Evolutionary conservation across 2,329 filamentous ascomycete species (phyloP), one percentile per base, ranked within the genome.

Genomic region (Verticillium nubilum): DNA sequence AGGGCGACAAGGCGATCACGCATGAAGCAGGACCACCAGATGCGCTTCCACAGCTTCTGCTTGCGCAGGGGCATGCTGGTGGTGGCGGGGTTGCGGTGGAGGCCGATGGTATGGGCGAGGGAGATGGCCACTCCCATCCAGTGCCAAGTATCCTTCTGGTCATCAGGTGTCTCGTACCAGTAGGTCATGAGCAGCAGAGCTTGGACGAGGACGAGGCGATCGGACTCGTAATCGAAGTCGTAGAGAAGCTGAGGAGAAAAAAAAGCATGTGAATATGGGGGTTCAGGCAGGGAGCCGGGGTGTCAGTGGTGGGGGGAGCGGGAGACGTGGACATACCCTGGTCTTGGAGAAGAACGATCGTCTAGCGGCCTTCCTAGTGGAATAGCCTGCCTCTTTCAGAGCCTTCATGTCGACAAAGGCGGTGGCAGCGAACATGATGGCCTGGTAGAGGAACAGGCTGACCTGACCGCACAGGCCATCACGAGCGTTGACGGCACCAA

Each of bases 21-120:
- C 86, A 97, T 97, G 70, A 96, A 97, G 64, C 91, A 96, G 31
- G 91, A 96, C 94, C 94, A 98, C 94, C 94, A 98, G 66, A 97
- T 95, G 58, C 93, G 84, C 76, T 96, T 97, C 90, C 93, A 96
- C 56, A 97, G 78, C 68, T 87, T 91, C 70, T 92, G 90, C 68
- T 90, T 89, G 58, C 85, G 81, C 3, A 78, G 74, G 42, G 89
- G 83, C 84, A 97, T 91, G 66, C 85, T 87, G 9, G 90, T 92
- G 60, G 87, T 89, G 23, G 76, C 78, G 2, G 92, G 92, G 67
- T 97, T 91, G 63, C 93, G 89, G 73, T 98, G 92, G 19, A 97
- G 81, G 5, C 94, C 93, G 64, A 97, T 97, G 13, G 93, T 97
- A 73, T 97, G 92, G 57, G 92, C 93, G 54, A 97, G 80, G 13